Base-by-base conservation (phyloP, 1,284 basidiomycete genomes). In the Moniliophthora roreri region DNA sequence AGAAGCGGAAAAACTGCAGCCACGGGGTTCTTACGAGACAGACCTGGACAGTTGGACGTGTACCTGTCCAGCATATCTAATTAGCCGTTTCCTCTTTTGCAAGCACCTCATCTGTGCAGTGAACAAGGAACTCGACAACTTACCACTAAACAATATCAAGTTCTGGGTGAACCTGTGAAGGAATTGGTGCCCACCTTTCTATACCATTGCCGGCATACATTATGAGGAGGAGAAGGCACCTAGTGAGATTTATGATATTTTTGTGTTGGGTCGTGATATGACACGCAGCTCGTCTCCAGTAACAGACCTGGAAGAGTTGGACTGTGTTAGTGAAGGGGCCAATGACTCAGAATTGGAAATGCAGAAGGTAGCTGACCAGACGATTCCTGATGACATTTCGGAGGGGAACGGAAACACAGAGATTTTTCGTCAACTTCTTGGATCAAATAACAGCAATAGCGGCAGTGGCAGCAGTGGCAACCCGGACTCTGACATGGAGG, bases 61-160 rank as follows among this genome's bases (percentile, higher is more conserved):
- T 20, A 40, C 41, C 20, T 59, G 57, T 34, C 55, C 6, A 18
- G 7, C 5, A 7, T 54, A 51, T 35, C 49, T 40, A 2, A 54
- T 52, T n/a, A 57, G 44, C 26, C 28, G 52, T 1, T 59, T 53
- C 23, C 46, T 59, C 2, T 7, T 52, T 4, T 57, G 55, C 41
- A 57, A 59, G 37, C 55, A 56, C 36, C 55, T 59, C n/a, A 28
- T 59, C 26, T 10, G 52, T 1, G 52, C 51, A 42, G 57, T 40
- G 1, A 54, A 57, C 24, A 15, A 42, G 20, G 7, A 2, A n/a
- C 36, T 46, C 10, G 18, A 53, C 4, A 34, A 45, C 23, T 21
- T 21, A n/a, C 20, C 38, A 16, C 40, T 48, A 37, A 51, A 45
- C 9, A 41, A 53, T 24, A 11, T 49, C 2, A 39, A 26, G 6